phyloP scores from a whole-genome alignment of 2,329 filamentous ascomycete genomes.

The Atkinsonella texensis region DNA sequence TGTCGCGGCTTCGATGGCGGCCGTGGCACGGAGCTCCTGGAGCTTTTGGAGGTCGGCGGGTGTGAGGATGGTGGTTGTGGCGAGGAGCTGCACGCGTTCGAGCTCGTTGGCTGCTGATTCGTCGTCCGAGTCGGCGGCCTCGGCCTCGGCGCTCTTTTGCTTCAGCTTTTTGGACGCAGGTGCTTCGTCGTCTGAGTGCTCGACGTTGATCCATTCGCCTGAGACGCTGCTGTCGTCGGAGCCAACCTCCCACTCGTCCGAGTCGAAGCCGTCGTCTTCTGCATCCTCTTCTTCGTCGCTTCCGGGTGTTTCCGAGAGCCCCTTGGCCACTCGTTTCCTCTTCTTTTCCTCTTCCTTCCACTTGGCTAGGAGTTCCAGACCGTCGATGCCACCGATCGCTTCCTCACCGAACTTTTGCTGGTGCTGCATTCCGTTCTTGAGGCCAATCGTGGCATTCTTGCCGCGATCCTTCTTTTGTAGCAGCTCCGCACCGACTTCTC shows the following conservation, averaged over 20 bases:
- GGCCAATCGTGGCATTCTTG: slow-evolving; percentile 75
- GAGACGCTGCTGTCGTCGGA: slow-evolving; percentile 30
- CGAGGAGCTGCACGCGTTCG: slow-evolving; percentile 55
- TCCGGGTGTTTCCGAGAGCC: slow-evolving; percentile 49
- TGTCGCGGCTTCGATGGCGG: slow-evolving; percentile 55
- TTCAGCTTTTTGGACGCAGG: slow-evolving; percentile 40
- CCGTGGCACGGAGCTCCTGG: slow-evolving; percentile 67
- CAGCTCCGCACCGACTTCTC: slow-evolving; percentile 82
- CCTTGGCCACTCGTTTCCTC: slow-evolving; percentile 58
- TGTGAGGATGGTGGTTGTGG: slow-evolving; percentile 88
- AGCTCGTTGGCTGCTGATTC: slow-evolving; percentile 31
- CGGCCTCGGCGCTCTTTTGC: slow-evolving; percentile 14
- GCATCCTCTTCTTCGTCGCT: slow-evolving; percentile 50
- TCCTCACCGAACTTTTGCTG: slow-evolving; percentile 77
- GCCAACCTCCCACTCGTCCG: slow-evolving; percentile 48
- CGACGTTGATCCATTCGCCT: slow-evolving; percentile 80
- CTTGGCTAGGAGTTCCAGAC: slow-evolving; percentile 77
- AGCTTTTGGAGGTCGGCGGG: slow-evolving; percentile 94
- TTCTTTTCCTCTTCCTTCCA: slow-evolving; percentile 88
- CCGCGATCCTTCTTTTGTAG: slow-evolving; percentile 83
- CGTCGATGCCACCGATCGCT: slow-evolving; percentile 71
- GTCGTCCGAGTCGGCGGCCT: slow-evolving; percentile 15
- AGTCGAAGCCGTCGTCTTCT: slow-evolving; percentile 43
- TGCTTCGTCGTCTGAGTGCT: slow-evolving; percentile 67
- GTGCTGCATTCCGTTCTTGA: slow-evolving; percentile 63